These are phyloP conservation scores for Colletotrichum musicola DNA, from an alignment of 2,329 filamentous ascomycete species.

Conservation along the genomic window DNA sequence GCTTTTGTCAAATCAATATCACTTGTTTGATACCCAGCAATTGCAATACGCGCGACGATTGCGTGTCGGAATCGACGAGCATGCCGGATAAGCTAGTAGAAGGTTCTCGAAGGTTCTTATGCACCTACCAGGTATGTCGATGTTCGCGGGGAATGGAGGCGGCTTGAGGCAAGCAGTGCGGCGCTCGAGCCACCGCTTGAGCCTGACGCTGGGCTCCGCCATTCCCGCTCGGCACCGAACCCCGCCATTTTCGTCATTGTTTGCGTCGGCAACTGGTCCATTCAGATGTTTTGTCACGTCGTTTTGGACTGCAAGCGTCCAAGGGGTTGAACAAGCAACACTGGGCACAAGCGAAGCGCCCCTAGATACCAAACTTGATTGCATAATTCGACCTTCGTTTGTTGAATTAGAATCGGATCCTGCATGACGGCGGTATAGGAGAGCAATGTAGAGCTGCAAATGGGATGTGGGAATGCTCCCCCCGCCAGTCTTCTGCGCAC, in stretches of 20 bases:
- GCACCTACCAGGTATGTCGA: neutral
- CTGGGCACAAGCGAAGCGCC: no score
- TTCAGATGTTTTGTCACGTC: neutral
- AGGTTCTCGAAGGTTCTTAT: constrained; percentile 50
- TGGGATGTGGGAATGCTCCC: constrained; percentile 8
- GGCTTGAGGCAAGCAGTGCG: neutral
- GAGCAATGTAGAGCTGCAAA: neutral
- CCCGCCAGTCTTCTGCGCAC: constrained; percentile 30
- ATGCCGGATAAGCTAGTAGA: constrained; percentile 40
- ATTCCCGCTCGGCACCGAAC: constrained; percentile 34
- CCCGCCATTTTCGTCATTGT: constrained; percentile 39
- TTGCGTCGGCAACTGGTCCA: constrained; percentile 3
- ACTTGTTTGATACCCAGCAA: constrained; percentile 31
- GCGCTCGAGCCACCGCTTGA: constrained; percentile 33
- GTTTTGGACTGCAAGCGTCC: neutral
- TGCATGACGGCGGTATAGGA: no score
- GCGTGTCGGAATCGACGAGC: neutral
- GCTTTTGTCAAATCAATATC: constrained; percentile 15
- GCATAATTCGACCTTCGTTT: neutral
- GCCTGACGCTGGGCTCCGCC: constrained; percentile 31
- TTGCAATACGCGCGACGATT: neutral
- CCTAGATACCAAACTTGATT: neutral
- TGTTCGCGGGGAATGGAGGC: neutral
- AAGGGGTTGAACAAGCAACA: neutral
- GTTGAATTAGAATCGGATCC: neutral